These are phyloP conservation scores for Hypoxylon sp. DNA, from an alignment of 2,329 filamentous ascomycete species.

Conservation along the genomic window DNA sequence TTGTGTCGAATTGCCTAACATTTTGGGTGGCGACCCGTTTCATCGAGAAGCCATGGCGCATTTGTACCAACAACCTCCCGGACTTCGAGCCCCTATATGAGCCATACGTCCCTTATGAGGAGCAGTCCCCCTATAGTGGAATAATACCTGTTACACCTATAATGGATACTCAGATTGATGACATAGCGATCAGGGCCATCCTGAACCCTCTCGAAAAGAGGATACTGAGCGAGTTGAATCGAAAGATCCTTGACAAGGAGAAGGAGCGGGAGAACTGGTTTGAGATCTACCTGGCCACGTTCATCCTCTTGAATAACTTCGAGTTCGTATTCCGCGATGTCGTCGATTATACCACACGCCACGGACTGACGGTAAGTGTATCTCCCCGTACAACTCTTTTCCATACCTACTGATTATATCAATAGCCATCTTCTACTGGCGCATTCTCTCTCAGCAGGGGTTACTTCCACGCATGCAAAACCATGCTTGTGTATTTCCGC, in stretches of 20 bases:
- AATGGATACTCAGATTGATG: constrained; percentile 32
- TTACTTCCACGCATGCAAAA: constrained; percentile 27
- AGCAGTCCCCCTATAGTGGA: constrained; percentile 16
- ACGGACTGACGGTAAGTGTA: constrained; percentile 18
- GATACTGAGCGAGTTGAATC: constrained; percentile 10
- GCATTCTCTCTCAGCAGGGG: constrained; percentile 22
- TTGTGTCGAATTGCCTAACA: constrained; percentile 16
- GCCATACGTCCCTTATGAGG: neutral
- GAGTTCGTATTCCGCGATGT: constrained; percentile 26
- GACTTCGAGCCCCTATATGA: constrained; percentile 19
- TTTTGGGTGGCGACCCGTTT: constrained; percentile 27
- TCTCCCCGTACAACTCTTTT: neutral
- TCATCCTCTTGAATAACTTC: constrained; percentile 30
- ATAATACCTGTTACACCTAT: constrained; percentile 28
- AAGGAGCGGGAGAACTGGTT: constrained; percentile 27
- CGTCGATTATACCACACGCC: constrained; percentile 16
- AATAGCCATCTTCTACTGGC: constrained; percentile 15
- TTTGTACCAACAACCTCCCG: constrained; percentile 17
- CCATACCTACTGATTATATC: neutral
- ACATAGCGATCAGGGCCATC: constrained; percentile 16
- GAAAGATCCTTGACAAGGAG: constrained; percentile 27
- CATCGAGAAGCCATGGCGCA: constrained; percentile 29
- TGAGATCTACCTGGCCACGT: constrained; percentile 28
- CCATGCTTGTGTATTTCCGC: constrained; percentile 28
- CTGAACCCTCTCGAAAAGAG: constrained; percentile 8